phyloP scores from a whole-genome alignment of 164 flowering plant species.

The Taxillus chinensis region DNA sequence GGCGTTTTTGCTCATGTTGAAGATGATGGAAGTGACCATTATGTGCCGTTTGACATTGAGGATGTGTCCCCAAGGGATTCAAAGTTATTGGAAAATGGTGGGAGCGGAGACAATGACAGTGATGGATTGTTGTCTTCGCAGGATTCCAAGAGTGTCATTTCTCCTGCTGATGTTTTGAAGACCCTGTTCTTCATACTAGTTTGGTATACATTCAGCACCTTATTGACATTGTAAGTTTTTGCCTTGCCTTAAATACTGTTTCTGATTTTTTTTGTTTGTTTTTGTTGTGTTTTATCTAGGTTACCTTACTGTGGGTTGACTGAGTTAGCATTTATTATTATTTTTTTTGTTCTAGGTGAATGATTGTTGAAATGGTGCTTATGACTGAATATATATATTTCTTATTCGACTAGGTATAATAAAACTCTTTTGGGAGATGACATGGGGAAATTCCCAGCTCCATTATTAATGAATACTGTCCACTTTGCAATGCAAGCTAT shows the following conservation, averaged over 20 bases:
- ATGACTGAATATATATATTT: no score
- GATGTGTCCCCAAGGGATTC: constrained; percentile 18
- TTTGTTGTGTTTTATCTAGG: no score
- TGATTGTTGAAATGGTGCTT: no score
- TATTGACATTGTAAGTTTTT: constrained; percentile 78
- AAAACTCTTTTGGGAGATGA: constrained; percentile 86
- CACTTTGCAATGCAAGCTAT: constrained; percentile 97
- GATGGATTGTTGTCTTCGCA: constrained; percentile 9
- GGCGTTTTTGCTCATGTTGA: constrained; percentile 12
- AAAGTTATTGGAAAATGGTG: constrained; percentile 12
- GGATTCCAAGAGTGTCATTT: constrained; percentile 20
- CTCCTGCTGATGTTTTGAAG: constrained; percentile 53
- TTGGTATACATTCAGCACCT: constrained; percentile 88
- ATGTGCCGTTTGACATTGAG: constrained; percentile 59
- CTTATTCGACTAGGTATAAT: constrained; percentile 53
- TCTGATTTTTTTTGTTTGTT: no score
- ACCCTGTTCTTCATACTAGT: constrained; percentile 67
- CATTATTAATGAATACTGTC: constrained; percentile 87
- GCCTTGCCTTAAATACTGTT: no score
- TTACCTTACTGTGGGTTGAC: no score
- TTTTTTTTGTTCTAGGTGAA: no score
- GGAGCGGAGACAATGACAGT: neutral
- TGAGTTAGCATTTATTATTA: no score
- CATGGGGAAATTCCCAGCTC: constrained; percentile 96
- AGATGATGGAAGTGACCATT: constrained; percentile 28